Evolutionary conservation across 768 basidiomycete genomes (phyloP).

Genomic region (Leccinum rimulosum): DNA sequence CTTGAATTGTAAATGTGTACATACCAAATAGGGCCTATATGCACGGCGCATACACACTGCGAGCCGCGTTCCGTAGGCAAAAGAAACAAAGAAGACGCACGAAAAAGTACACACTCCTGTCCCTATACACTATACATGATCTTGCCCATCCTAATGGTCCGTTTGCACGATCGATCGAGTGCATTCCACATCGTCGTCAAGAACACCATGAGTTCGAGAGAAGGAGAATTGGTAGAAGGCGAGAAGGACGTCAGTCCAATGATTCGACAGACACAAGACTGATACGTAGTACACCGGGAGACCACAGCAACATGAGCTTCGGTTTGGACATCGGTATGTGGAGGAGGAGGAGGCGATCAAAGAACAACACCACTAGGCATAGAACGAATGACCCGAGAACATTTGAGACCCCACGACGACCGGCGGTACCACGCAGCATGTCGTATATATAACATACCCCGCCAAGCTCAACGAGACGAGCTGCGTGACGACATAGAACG

Average conservation of each 20-base stretch:
- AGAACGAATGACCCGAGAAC: too few species aligned
- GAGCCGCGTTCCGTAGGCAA: neutral
- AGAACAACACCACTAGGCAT: too few species aligned
- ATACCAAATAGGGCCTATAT: conserved; percentile 5
- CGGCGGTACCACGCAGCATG: too few species aligned
- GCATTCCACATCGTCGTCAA: conserved; percentile 29
- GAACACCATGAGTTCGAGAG: conserved; percentile 15
- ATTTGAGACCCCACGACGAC: too few species aligned
- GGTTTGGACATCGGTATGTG: too few species aligned
- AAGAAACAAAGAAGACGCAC: conserved; percentile 12
- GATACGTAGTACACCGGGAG: too few species aligned
- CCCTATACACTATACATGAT: neutral
- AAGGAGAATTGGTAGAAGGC: too few species aligned
- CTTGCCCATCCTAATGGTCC: conserved; percentile 12
- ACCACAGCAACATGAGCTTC: too few species aligned
- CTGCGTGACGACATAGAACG: conserved; percentile 33
- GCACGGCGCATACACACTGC: neutral
- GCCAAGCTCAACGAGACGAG: conserved; percentile 17
- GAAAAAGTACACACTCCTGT: conserved; percentile 28
- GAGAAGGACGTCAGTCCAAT: too few species aligned
- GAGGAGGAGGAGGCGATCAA: too few species aligned
- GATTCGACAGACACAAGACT: too few species aligned
- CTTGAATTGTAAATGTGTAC: neutral
- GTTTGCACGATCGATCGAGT: conserved; percentile 23
- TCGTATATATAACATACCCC: too few species aligned